Percentiles rank a stretch among this genome's conserved stretches.
phyloP scores from a whole-genome alignment of 805 yeast genomes.

The Suhomyces emberorum region DNA sequence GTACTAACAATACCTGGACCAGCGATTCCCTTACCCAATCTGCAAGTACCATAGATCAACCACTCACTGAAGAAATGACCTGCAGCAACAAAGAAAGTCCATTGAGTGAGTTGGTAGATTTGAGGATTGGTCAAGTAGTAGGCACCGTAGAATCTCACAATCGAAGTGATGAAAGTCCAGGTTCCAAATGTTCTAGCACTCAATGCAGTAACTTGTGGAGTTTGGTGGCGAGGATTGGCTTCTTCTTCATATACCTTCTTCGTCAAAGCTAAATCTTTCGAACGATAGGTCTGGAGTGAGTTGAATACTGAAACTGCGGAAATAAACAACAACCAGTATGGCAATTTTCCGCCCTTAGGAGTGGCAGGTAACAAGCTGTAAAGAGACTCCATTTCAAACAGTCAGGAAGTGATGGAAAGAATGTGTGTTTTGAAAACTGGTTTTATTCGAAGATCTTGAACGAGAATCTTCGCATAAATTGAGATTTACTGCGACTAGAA shows the following conservation, averaged over 20 bases:
- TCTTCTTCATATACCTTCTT: conserved; percentile 66
- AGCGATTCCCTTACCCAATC: conserved; percentile 78
- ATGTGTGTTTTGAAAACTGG: too few relatives aligned
- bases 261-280: conserved; percentile 66
- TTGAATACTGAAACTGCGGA: conserved; percentile 92
- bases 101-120: conserved; percentile 73
- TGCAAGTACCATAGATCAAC: conserved; percentile 74
- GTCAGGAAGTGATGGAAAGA: too few relatives aligned
- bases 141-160: conserved; percentile 86
- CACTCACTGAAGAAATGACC: conserved; percentile 83
- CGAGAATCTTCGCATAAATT: too few relatives aligned
- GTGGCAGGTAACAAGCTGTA: conserved; percentile 11
- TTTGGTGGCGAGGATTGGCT: conserved; percentile 20
- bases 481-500: too few relatives aligned
- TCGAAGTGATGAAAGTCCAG: conserved; percentile 87
- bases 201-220: conserved; percentile 43
- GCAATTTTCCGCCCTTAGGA: conserved; percentile 29
- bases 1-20: conserved; percentile 86
- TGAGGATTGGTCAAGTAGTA: conserved; percentile 61
- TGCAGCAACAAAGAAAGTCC: conserved; percentile 79
- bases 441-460: too few relatives aligned
- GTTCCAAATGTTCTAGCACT: conserved; percentile 98
- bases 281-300: conserved; percentile 78
- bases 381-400: background rate
- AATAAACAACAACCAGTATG: conserved; percentile 44